Evolutionary conservation across 306 rosid species (phyloP), one percentile per base, ranked within the genome.

Genomic region (Malus asiatica): DNA sequence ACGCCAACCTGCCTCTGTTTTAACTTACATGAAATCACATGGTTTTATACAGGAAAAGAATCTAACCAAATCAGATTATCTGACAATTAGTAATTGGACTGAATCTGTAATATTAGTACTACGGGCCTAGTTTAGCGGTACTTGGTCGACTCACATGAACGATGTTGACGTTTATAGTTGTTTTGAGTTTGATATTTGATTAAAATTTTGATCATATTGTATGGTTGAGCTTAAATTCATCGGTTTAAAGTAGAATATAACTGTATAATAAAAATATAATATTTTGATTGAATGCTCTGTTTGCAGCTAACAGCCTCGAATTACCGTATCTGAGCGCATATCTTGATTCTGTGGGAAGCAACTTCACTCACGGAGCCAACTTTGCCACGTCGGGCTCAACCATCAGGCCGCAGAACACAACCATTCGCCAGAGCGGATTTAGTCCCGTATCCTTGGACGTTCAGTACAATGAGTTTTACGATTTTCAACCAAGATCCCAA

Each of bases 321-420:
- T 70, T 93, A 20, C 88, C 88, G 52, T 84, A 77, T 77, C 77
- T 89, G 29, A 88, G 88, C 29, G 96, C 98, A 4, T 89, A 86
- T 77, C 85, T 93, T 48, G 90, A 93, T 77, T 86, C 96, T 0
- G 75, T 93, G 30, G 96, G 96, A 23, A 88, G 89, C 66, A 93
- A 90, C 65, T 93, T 89, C 78, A 84, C 66, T 4, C 80, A 81
- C 14, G 96, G 93, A 20, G 97, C 88, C 16, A 93, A 93, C 67
- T 93, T 93, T n/a, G 98, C 96, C 2, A 90, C 96, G 0, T 92
- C 93, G 1, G 96, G 96, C 7, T 90, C 96, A 48, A 90, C 92
- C 40, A 42, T 93, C 14, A 81, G 92, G 62, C 90, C 90, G 25
- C 96, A 86, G 10, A 92, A 92, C 76, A 81, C 82, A 20, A 88